A percentile compares a stretch with the other conserved stretches of the same genome.
These are phyloP conservation scores for Neoascochyta sp. DNA, from an alignment of 2,329 filamentous ascomycete species.

Conservation along the genomic window DNA sequence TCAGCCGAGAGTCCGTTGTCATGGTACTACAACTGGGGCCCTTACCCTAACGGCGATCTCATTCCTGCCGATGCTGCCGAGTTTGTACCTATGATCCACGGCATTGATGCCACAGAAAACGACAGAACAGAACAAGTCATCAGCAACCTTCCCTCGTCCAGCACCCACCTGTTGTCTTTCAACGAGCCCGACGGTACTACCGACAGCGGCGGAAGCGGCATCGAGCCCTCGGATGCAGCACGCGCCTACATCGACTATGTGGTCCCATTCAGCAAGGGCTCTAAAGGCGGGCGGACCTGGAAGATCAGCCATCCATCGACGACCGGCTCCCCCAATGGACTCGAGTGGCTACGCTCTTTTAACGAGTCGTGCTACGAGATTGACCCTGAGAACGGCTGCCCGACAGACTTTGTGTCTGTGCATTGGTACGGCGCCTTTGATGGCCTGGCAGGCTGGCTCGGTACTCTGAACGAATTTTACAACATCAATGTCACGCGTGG, in stretches of 20 bases:
- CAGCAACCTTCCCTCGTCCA: conserved; percentile 52
- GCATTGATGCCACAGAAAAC: conserved; percentile 45
- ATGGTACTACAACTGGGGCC: conserved; percentile 83
- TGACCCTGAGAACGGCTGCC: conserved; percentile 42
- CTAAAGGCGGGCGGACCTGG: conserved; percentile 47
- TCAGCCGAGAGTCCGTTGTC: conserved; percentile 58
- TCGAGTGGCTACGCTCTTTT: conserved; percentile 67
- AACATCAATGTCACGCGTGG: conserved; percentile 49
- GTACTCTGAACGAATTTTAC: conserved; percentile 54
- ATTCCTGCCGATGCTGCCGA: conserved; percentile 52
- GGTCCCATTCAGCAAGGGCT: conserved; percentile 59
- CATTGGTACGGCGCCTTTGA: conserved; percentile 64
- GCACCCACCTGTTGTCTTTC: conserved; percentile 67
- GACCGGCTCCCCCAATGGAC: conserved; percentile 59
- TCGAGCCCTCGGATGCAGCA: conserved; percentile 62
- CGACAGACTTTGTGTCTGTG: conserved; percentile 49
- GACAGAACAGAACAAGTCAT: conserved; percentile 58
- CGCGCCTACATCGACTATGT: conserved; percentile 68
- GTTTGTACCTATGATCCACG: conserved; percentile 81
- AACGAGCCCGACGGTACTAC: conserved; percentile 71
- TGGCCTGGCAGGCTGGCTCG: conserved; percentile 63
- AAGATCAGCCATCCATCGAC: conserved; percentile 67
- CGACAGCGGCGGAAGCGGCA: conserved; percentile 59
- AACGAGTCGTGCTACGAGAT: conserved; percentile 54
- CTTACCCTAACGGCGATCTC: conserved; percentile 54